Evolutionary conservation across 352 stramenopile species (phyloP), one percentile per base, ranked within the genome.

Genomic region (Salisapilia sapeloensis): DNA sequence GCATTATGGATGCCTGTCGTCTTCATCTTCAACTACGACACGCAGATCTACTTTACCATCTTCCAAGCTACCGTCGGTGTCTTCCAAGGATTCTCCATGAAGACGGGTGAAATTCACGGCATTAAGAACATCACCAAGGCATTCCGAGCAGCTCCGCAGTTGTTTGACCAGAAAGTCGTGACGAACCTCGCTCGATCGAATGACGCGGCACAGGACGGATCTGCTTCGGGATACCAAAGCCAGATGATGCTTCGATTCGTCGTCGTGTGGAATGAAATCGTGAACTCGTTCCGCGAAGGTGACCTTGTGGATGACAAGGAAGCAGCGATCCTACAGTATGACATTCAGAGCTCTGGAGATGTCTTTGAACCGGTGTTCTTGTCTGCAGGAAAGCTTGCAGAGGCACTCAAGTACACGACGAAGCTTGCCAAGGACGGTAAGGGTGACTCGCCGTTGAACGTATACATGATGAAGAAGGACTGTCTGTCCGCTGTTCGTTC

Each of bases 281-380:
- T 82, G 7, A 82, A 82, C 43, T 79, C 62, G 24, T 82, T 79
- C 50, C 62, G 66, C 12, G 62, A 79, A 47, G 63, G 62, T 22
- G 66, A 82, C 18, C 38, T 82, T 17, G 49, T 82, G 1, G 66
- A 82, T 38, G 66, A 82, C 38, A 82, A 79, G 39, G 66, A 82
- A 35, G 66, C 66, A 8, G 58, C 60, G 2, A 78, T 81, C 29
- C 25, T 80, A 30, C 60, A 79, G 32, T 80, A 79, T 42, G 69
- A 82, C 33, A 78, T 85, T 20, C 60, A 67, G 30, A 69, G 58
- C 39, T 63, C 50, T 0, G 69, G 69, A 11, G 65, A 82, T 25
- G 67, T 85, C 5, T 82, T 82, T 25, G 66, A 85, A 35, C 69
- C 69, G 13, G 66, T 85, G 23, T 85, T 85, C 28, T 47, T 85